Conservation (phyloP, 2,329 filamentous ascomycete species). For the Zasmidium citrigriseum region DNA sequence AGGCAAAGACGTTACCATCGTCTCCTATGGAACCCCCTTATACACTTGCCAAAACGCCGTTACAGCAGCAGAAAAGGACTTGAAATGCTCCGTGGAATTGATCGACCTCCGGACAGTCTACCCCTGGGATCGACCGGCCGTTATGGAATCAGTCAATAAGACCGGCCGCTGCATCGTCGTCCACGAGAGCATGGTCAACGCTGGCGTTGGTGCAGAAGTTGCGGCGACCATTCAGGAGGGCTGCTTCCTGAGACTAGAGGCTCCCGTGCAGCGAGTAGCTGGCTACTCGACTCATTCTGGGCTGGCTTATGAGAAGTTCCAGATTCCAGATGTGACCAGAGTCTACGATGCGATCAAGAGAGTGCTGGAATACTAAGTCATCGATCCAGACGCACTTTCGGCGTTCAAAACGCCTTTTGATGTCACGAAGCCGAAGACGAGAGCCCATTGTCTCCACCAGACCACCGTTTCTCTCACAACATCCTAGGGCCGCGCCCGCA, state of each 20-base stretch:
- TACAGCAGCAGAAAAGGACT: conserved; percentile 70
- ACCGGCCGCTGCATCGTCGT: conserved; percentile 86
- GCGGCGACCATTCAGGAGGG: conserved; percentile 85
- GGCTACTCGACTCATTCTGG: conserved; percentile 89
- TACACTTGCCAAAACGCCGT: conserved; percentile 82
- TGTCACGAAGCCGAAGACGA: no score
- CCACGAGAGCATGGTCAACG: conserved; percentile 90
- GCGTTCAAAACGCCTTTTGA: no score
- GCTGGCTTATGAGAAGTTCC: conserved; percentile 68
- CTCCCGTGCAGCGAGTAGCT: conserved; percentile 79
- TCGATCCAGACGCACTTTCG: no score
- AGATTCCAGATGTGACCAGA: conserved; percentile 81
- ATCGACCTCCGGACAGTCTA: conserved; percentile 88
- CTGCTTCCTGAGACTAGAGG: conserved; percentile 81
- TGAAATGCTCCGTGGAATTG: conserved; percentile 76
- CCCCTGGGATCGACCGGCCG: conserved; percentile 82
- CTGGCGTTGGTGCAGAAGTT: conserved; percentile 84
- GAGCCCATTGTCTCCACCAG: no score
- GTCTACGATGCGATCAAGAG: conserved; percentile 54
- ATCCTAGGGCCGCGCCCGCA: no score
- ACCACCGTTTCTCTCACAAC: no score
- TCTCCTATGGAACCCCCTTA: conserved; percentile 87
- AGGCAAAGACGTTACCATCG: conserved; percentile 77
- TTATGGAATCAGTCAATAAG: conserved; percentile 81
- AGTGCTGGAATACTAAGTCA: conserved; percentile 48